Conservation (phyloP, 83 land plant genomes). For the Thuja plicata region DNA sequence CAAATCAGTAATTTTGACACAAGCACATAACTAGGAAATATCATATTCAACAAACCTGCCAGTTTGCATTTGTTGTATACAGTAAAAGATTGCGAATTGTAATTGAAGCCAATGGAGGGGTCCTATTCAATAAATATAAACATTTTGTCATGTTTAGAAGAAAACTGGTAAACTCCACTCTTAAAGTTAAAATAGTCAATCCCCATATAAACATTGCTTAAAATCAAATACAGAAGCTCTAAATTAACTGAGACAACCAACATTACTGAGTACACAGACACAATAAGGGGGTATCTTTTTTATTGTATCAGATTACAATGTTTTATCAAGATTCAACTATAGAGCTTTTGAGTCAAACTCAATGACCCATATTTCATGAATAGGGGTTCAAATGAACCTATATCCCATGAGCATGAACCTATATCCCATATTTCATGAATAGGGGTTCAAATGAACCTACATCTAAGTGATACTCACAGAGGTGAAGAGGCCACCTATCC, state of each 20-base stretch:
- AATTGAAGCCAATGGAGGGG: slow-evolving; percentile 90
- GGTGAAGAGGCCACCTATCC: too few species aligned
- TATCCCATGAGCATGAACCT: too few species aligned
- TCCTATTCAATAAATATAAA: slow-evolving; percentile 43
- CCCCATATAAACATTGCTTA: not conserved
- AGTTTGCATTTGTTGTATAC: slow-evolving; percentile 92
- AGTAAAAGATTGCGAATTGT: slow-evolving; percentile 82
- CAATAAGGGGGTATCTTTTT: too few species aligned
- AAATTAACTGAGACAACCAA: not conserved
- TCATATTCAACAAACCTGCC: slow-evolving; percentile 60
- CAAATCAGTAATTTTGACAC: not conserved
- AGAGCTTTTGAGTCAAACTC: too few species aligned
- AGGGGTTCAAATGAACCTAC: too few species aligned
- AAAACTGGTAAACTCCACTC: not conserved
- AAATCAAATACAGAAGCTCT: not conserved
- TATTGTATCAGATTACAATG: too few species aligned
- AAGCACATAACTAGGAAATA: slow-evolving; percentile 13
- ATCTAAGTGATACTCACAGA: too few species aligned
- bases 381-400: too few species aligned
- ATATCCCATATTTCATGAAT: too few species aligned
- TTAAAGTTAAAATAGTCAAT: not conserved
- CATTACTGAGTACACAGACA: too few species aligned
- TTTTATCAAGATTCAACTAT: too few species aligned
- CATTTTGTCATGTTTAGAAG: not conserved
- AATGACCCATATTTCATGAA: too few species aligned